Evolutionary conservation across 1,284 basidiomycete species (phyloP), one percentile per base, ranked within the genome.

Genomic region (Naganishia sp.): DNA sequence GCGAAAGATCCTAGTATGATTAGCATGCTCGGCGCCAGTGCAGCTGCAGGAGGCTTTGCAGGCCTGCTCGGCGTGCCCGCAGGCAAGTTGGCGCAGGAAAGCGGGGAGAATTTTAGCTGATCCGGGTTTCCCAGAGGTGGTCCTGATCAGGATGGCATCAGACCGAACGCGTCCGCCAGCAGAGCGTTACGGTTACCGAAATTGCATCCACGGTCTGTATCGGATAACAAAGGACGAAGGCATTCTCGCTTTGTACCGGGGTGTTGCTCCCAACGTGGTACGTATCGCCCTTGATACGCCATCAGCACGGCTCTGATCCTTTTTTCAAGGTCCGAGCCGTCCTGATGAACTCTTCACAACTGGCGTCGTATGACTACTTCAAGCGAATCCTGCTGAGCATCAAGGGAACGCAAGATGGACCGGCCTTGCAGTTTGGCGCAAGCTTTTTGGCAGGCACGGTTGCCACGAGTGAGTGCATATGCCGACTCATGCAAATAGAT

Each of bases 301-400:
- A 46, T 7, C 31, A 45, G 6, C 0, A 15, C n/a, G 39, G 31
- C 32, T 46, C 42, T 46, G 56, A 39, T 43, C 17, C 31, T 21
- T 31, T 25, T 4, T 7, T 63, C 35, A 39, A 80, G 79, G 73
- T 80, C 56, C 77, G 83, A 60, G 82, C 82, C 0, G 77, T 83
- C 17, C 72, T 84, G 28, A 84, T 84, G 83, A 84, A 84, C 73
- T 74, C 79, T 23, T 79, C 80, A 9, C 81, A 82, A 74, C 76
- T 82, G 31, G 81, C 80, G 18, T 79, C 79, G 25, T 84, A 84
- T 75, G 83, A 84, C 71, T 79, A 79, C 67, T 83, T 84, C 79
- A 84, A 84, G 73, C 75, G 76, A n/a, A 32, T 73, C 43, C 75
- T 84, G 15, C 74, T 81, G n/a, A 63, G 71, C 17, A 69, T 74